Base-by-base conservation (phyloP, 2,329 filamentous ascomycete genomes). In the Aureobasidium sp. region DNA sequence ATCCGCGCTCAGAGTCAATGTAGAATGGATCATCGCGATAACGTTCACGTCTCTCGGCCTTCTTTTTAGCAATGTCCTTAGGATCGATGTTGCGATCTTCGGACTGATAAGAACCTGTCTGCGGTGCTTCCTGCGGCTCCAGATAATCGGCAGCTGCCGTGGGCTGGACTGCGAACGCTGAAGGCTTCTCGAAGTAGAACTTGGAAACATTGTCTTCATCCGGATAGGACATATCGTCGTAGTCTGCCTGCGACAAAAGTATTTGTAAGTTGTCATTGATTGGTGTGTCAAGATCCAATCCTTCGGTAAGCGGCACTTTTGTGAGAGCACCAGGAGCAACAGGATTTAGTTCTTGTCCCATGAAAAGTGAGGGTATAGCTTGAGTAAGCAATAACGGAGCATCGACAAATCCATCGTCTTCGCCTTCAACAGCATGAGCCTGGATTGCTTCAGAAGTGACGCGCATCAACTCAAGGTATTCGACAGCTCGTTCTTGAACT, bases 11-110 rank as follows among this genome's bases (percentile, higher is more conserved):
- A 0, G 77, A 75, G 45, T 76, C 78, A 70, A 99, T 97, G 71
- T 99, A 99, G 73, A 96, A 99, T 0, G 94, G 94, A 69, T 99
- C 94, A 70, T 97, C 93, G 67, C 84, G 89, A 73, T 96, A 90
- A 62, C 91, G 84, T 71, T 96, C 91, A 62, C 82, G 77, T 12
- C 92, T 84, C 70, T 96, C 90, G 4, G 87, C 85, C 68, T 87
- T 89, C 65, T 89, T 84, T 65, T 86, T 82, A 5, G 89, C 88
- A 45, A 90, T 72, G 51, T 90, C 90, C 68, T 91, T 87, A 1
- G 87, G 79, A 64, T 93, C 89, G 36, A 92, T 86, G 61, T 25
- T 78, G 74, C 53, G 76, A 67, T 77, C 75, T 14, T 67, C 68
- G 25, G 74, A 73, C 65, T 80, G 78, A 64, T 80, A 80, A 1